Base-by-base conservation (phyloP, 208 protist genomes). In the Angomonas desouzai region DNA sequence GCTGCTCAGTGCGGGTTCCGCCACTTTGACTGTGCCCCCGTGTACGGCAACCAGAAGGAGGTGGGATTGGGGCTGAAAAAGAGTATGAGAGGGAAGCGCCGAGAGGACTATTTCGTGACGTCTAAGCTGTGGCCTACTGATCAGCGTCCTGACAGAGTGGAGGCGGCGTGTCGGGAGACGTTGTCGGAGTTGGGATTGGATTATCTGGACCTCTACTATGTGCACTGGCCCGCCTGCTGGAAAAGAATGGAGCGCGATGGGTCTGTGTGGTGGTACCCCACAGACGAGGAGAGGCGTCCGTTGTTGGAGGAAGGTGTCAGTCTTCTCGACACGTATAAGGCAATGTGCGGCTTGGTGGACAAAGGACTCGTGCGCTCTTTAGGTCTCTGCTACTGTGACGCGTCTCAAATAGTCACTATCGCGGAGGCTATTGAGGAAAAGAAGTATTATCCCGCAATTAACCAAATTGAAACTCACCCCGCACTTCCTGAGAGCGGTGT, bases 81-180 rank as follows among this genome's bases (percentile, higher is more conserved):
- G 38, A 61, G 72, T 3, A 63, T 97, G 48, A 56, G 53, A 47
- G 70, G 51, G 23, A 69, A 80, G 6, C 59, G 59, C 13, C 80
- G 97, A 29, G 91, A 97, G 20, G 89, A 97, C 36, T 25, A 98
- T 23, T 98, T 96, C 53, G 56, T 98, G 56, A 97, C 94, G 1
- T 96, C 91, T 1, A 98, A 98, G 68, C 68, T 98, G 20, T 98
- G 93, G 85, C 92, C 96, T 11, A 98, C 92, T 0, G 91, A 96
- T 60, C 96, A 98, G 68, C 81, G 89, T 56, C 83, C 81, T 18
- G 77, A 94, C 58, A 36, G 91, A 66, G 94, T 98, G 2, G 79
- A 87, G 68, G 60, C 69, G 25, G 91, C 91, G 16, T 97, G 87
- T 74, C 67, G 81, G n/a, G 67, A 89, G 56, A 89, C 80, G 16